A percentile compares a stretch with the other conserved stretches of the same genome.
Evolutionary conservation across 306 rosid genomes (phyloP).

Genomic region (Gastrolobium bilobum): DNA sequence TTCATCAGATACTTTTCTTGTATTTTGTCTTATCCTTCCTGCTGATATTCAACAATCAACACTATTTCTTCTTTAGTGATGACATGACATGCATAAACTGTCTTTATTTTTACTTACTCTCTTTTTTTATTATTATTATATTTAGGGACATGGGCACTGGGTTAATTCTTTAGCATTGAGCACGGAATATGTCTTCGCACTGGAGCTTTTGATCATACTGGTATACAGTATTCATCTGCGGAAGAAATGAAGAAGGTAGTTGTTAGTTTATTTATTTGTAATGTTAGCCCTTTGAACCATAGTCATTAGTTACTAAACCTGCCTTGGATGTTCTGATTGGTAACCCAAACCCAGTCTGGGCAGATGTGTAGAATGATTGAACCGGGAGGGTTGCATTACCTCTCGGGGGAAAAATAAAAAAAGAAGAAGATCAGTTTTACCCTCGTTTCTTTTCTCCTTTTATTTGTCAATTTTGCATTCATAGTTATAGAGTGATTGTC

Average conservation of each 20-base stretch:
- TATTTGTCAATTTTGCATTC: conserved; percentile 14
- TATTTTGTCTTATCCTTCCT: conserved; percentile 1
- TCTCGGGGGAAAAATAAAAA: no score
- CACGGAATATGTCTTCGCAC: conserved; percentile 96
- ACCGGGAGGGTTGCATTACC: not conserved
- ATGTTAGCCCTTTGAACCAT: conserved; percentile 28
- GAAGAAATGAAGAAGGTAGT: conserved; percentile 90
- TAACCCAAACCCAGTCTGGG: not conserved
- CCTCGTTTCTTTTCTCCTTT: not conserved
- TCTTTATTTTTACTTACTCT: conserved; percentile 22
- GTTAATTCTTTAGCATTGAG: conserved; percentile 96
- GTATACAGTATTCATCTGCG: conserved; percentile 76
- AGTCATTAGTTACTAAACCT: not conserved
- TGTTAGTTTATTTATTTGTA: conserved; percentile 21
- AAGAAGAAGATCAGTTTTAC: no score
- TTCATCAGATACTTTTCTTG: conserved; percentile 2
- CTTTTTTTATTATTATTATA: conserved; percentile 24
- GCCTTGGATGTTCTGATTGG: not conserved
- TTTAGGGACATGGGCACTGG: conserved; percentile 97
- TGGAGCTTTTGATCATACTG: conserved; percentile 96
- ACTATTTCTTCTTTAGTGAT: conserved; percentile 1
- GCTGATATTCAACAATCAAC: conserved; percentile 19
- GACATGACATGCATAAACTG: conserved; percentile 7
- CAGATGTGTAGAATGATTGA: not conserved
- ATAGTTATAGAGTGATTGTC: not conserved